A percentile compares a stretch with the other conserved stretches of the same genome.
Conservation (phyloP, 129 eudicot species). For the Solidago caesia region DNA sequence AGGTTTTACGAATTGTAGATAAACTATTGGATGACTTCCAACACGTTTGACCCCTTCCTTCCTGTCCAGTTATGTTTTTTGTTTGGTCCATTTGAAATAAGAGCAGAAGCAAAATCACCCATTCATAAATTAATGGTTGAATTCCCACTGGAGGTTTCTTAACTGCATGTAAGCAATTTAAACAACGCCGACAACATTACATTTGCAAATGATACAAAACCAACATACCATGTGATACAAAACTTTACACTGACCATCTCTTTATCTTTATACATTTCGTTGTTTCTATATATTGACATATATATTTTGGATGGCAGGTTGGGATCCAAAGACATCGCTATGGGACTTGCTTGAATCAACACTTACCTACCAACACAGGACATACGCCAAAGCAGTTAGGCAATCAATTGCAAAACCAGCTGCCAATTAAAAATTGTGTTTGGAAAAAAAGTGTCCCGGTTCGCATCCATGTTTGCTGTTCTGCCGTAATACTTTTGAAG, state of each 20-base stretch:
- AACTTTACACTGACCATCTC: neutral
- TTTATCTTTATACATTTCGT: neutral
- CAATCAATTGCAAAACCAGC: conserved; percentile 74
- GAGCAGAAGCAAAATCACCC: neutral
- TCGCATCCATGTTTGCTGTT: conserved; percentile 8
- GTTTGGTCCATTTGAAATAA: neutral
- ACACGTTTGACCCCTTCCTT: neutral
- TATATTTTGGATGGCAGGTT: conserved; percentile 43
- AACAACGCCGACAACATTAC: neutral
- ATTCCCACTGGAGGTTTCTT: neutral
- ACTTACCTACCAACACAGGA: conserved; percentile 97
- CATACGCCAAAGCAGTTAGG: conserved; percentile 83
- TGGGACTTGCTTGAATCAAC: conserved; percentile 98
- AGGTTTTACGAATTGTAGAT: neutral
- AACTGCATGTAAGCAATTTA: neutral
- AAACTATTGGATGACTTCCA: neutral
- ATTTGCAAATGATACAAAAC: neutral
- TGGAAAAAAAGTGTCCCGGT: neutral
- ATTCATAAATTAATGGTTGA: neutral
- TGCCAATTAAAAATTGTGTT: conserved; percentile 39
- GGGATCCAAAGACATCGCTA: conserved; percentile 94
- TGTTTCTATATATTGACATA: neutral
- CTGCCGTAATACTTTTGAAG: conserved; percentile 16
- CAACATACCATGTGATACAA: neutral
- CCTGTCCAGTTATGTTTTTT: too few relatives aligned